phyloP scores from a whole-genome alignment of 805 yeast species.

The Saccharomycopsis sp. region DNA sequence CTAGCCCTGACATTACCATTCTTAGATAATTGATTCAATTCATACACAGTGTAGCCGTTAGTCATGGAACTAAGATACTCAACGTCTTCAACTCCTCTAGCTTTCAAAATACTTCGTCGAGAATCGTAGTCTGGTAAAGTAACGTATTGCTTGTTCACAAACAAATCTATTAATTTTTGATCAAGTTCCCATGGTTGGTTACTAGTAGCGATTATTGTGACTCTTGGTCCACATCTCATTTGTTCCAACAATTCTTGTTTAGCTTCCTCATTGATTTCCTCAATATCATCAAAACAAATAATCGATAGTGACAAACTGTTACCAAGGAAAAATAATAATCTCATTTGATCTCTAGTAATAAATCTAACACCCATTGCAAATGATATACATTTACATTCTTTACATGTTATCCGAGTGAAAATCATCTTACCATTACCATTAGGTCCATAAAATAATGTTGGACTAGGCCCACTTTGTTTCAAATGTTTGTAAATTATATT shows the following conservation, averaged over 20 bases:
- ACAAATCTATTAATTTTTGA: constrained; percentile 92
- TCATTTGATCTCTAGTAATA: background rate
- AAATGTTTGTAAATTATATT: background rate
- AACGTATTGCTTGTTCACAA: constrained; percentile 85
- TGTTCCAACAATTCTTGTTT: background rate
- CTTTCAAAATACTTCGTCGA: constrained; percentile 56
- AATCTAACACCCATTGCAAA: background rate
- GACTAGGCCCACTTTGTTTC: background rate
- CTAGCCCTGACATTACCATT: constrained; percentile 53
- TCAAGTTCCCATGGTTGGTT: constrained; percentile 96
- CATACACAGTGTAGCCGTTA: constrained; percentile 86
- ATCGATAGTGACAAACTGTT: constrained; percentile 84
- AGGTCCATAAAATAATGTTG: constrained; percentile 79
- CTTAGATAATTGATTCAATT: constrained; percentile 86
- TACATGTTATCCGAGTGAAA: constrained; percentile 95
- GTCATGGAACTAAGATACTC: constrained; percentile 66
- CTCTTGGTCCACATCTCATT: constrained; percentile 33
- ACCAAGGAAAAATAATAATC: constrained; percentile 66
- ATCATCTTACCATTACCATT: constrained; percentile 99
- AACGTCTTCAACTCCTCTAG: constrained; percentile 46
- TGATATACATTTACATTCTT: constrained; percentile 53
- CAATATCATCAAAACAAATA: constrained; percentile 94
- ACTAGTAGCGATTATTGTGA: constrained; percentile 88
- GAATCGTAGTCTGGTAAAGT: constrained; percentile 90
- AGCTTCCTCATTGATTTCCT: constrained; percentile 45